Base-by-base conservation (phyloP, 2,329 filamentous ascomycete species). In the Sporothrix phasma region DNA sequence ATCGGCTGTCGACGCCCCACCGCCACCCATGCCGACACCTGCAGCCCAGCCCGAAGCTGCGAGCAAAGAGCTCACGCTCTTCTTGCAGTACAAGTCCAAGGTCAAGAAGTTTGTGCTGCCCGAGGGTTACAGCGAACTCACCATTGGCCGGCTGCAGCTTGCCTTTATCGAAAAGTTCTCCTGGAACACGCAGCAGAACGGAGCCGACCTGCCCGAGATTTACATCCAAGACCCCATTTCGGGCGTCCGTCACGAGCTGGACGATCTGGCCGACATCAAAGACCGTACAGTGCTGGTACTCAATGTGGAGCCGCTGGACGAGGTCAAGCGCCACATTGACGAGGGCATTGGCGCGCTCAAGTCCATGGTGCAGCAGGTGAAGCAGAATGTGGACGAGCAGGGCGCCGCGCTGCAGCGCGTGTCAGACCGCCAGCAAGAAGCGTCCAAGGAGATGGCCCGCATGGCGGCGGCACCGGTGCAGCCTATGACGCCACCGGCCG, bases 121-220 rank as follows among this genome's bases (percentile, higher is more conserved):
- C 0, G 92, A 95, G 73, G 93, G 93, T 1, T 87, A 88, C 69
- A 86, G 87, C 37, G 91, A 93, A 67, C 80, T 99, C 11, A 93
- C 90, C 2, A 88, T 97, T 65, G 92, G 92, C 1, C 85, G 92
- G 26, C 76, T 99, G 65, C 93, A 99, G 74, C 82, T 99, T 31
- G 93, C 94, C 0, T 99, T 99, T 70, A 99, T 99, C 70, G 94
- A 99, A 70, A 99, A 97, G 73, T 99, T 99, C 73, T 94, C 93
- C 0, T 99, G 95, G 92, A 97, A 96, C 70, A 97, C 93, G 0
- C 92, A 97, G 70, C 88, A 91, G 66, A 95, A 97, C 71, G 94
- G 94, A 7, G 85, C 86, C 15, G 94, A 99, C 73, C 78, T 99
- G 53, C 94, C 94, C 0, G 94, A 99, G 70, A 97, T 99, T 17